Evolutionary conservation across 805 yeast genomes (phyloP), one percentile per base, ranked within the genome.

Genomic region (Candida ulmi): DNA sequence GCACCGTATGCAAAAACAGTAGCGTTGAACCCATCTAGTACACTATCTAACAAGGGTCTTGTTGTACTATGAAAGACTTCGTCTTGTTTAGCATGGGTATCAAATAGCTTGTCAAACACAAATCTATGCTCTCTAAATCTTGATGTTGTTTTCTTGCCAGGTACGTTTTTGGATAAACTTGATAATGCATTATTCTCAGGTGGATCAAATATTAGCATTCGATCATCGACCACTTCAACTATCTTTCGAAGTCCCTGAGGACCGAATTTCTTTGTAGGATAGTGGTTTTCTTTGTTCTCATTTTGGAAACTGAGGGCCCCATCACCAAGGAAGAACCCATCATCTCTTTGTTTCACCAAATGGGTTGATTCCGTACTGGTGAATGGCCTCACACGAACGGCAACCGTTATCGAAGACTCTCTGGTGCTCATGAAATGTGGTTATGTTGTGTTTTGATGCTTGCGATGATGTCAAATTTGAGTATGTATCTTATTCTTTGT

Each of bases 1-100:
- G 98, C 95, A 1, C 98, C 98, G 58, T 90, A 90, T 1, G 98
- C 97, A 66, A 90, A 90, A 0, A 90, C 87, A 0, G 96, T 88
- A 6, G 95, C 82, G 58, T 91, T 88, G 61, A 68, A 86, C 1
- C 97, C 98, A 45, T 85, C 93, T 31, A 90, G 58, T 0, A 88
- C 79, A 30, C 81, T 73, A 44, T 80, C 87, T 8, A 90, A 65
- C 35, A 88, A 64, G 0, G 95, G 91, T 37, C 70, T 66, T 0
- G 95, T 77, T 1, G 95, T 86, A 24, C 61, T 59, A 19, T 64
- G 55, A 54, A 76, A 90, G 0, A 90, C 86, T 7, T 82, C 81
- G 9, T 71, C 66, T 52, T 90, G 96, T 1, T 76, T 44, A 0
- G 84, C 63, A 17, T 61, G 62, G 39, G 74, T 81, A 58, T 83